Percentiles rank a stretch among this genome's conserved stretches.
phyloP scores from a whole-genome alignment of 2,329 filamentous ascomycete genomes.

The Rasamsonia emersonii region DNA sequence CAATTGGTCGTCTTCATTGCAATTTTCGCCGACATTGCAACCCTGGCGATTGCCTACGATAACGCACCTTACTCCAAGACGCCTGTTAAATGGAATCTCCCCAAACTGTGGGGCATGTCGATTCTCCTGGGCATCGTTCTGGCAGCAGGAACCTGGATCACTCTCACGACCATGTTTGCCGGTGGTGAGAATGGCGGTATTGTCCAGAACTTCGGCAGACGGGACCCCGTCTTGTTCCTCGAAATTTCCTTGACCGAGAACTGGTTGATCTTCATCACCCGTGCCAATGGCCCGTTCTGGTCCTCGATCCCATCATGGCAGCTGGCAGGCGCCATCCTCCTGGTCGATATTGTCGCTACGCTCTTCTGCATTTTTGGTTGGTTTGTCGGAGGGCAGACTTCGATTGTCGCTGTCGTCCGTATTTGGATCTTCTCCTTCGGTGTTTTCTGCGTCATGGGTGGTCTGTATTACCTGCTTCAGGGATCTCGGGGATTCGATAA shows the following conservation, averaged over 20 bases:
- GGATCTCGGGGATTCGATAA: conserved; percentile 78
- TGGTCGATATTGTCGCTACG: conserved; percentile 77
- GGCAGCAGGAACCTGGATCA: conserved; percentile 78
- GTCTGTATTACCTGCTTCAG: conserved; percentile 72
- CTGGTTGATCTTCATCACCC: conserved; percentile 94
- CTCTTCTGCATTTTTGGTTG: conserved; percentile 80
- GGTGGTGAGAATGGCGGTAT: conserved; percentile 66
- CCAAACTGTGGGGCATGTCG: conserved; percentile 90
- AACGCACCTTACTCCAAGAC: conserved; percentile 79
- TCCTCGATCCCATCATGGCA: conserved; percentile 83
- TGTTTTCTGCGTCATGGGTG: conserved; percentile 75
- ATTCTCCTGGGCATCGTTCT: conserved; percentile 74
- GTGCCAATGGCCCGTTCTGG: conserved; percentile 89
- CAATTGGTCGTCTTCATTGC: conserved; percentile 88
- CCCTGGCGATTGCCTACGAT: conserved; percentile 86
- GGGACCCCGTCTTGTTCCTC: conserved; percentile 78
- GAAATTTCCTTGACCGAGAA: conserved; percentile 88
- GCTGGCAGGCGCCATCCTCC: conserved; percentile 64
- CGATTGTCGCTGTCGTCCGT: conserved; percentile 76
- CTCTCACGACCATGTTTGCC: conserved; percentile 73
- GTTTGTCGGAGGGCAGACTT: conserved; percentile 63
- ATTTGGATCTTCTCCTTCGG: conserved; percentile 89
- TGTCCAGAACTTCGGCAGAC: conserved; percentile 77
- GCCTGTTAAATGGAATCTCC: conserved; percentile 91
- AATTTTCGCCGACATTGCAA: conserved; percentile 89